Percentiles rank a stretch among this genome's conserved stretches.
These are phyloP conservation scores for Plectranthus barbatus DNA, from an alignment of 257 asterid genomes.

Conservation along the genomic window DNA sequence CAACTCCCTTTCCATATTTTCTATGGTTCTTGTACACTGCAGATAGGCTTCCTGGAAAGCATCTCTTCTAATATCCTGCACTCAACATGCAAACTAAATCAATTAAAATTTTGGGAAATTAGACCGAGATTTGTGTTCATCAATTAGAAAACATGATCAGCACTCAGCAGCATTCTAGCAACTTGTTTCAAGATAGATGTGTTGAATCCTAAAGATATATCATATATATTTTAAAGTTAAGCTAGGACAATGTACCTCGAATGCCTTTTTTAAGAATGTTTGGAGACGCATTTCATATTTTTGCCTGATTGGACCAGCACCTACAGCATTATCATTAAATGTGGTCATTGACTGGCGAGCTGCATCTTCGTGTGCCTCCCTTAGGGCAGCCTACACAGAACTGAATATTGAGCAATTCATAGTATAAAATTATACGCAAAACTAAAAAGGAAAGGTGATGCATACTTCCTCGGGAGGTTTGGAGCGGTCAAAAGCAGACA, in stretches of 20 bases:
- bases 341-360: conserved; percentile 63
- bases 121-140: background rate
- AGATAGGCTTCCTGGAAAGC: conserved; percentile 87
- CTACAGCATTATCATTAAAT: conserved; percentile 82
- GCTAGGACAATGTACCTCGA: conserved; percentile 53
- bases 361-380: conserved; percentile 96
- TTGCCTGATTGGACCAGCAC: conserved; percentile 69
- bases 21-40: conserved; percentile 60
- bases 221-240: background rate
- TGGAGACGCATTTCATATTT: conserved; percentile 87
- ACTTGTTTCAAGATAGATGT: background rate
- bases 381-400: conserved; percentile 59
- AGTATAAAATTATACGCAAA: background rate
- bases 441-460: conserved; percentile 1
- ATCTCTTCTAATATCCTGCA: conserved; percentile 86
- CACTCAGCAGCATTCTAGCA: background rate
- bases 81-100: conserved; percentile 17
- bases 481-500: conserved; percentile 72
- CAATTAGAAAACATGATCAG: background rate
- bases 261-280: conserved; percentile 69
- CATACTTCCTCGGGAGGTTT: conserved; percentile 96
- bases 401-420: conserved; percentile 20
- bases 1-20: conserved; percentile 84
- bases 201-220: background rate
- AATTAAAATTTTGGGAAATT: conserved; percentile 9